These are phyloP conservation scores for Colletotrichum brevisporum DNA, from an alignment of 2,329 filamentous ascomycete species.

Conservation along the genomic window DNA sequence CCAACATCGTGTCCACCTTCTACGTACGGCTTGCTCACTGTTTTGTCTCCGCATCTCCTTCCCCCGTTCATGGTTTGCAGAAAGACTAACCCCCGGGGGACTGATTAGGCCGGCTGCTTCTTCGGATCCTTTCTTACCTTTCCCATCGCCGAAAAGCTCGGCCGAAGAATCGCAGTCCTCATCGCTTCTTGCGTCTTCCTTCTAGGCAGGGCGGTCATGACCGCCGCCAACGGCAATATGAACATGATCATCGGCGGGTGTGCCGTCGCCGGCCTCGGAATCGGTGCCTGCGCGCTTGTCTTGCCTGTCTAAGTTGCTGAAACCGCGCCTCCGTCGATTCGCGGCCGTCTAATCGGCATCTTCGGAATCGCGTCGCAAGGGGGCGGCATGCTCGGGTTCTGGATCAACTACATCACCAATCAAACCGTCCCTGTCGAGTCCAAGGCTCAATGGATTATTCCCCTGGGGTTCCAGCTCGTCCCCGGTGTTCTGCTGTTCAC, in stretches of 20 bases:
- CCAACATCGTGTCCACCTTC: constrained; percentile 60
- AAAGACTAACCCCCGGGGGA: too few relatives aligned
- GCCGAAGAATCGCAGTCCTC: constrained; percentile 66
- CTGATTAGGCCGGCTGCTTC: constrained; percentile 62
- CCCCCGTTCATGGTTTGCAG: too few relatives aligned
- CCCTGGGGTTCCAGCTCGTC: constrained; percentile 57
- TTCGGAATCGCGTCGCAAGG: constrained; percentile 66
- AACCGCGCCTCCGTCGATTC: constrained; percentile 65
- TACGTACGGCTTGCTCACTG: constrained; percentile 43
- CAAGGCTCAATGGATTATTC: constrained; percentile 57
- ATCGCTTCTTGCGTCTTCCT: constrained; percentile 63
- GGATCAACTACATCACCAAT: constrained; percentile 41
- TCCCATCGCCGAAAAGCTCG: constrained; percentile 68
- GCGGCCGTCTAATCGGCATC: constrained; percentile 65
- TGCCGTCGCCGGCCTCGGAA: constrained; percentile 64
- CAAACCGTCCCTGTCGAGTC: not conserved
- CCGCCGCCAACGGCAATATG: constrained; percentile 51
- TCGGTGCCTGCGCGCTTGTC: constrained; percentile 64
- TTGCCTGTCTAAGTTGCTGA: constrained; percentile 73
- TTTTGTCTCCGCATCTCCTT: accelerated
- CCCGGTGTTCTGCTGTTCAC: constrained; percentile 54
- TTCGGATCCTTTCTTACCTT: constrained; percentile 68
- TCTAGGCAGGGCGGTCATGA: constrained; percentile 63
- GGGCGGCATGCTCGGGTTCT: constrained; percentile 59
- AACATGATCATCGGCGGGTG: constrained; percentile 70